These are phyloP conservation scores for Helianthus tuberosus DNA, from an alignment of 129 eudicot genomes.

Conservation along the genomic window DNA sequence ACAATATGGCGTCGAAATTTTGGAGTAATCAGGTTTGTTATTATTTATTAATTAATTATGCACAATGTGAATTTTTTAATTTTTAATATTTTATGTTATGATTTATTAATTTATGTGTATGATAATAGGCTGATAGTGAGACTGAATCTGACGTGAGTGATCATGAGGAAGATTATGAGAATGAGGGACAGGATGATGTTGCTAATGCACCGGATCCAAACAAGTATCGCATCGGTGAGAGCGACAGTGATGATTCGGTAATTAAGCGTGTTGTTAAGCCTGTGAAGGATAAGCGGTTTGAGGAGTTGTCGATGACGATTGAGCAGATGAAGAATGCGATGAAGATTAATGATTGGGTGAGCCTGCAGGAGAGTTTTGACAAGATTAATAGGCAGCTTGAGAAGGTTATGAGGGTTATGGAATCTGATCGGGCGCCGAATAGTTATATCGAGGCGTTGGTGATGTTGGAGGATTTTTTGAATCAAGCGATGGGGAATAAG, in stretches of 20 bases:
- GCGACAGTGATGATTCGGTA: slow-evolving; percentile 61
- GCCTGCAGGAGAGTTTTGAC: slow-evolving; percentile 85
- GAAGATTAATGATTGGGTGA: slow-evolving; percentile 97
- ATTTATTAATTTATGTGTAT: not conserved
- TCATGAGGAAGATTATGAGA: slow-evolving; percentile 47
- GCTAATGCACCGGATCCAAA: slow-evolving; percentile 22
- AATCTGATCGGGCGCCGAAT: slow-evolving; percentile 64
- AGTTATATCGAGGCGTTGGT: slow-evolving; percentile 81
- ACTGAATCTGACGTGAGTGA: slow-evolving; percentile 86
- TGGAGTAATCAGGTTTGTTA: slow-evolving; percentile 47
- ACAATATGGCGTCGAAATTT: slow-evolving; percentile 46
- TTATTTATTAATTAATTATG: not conserved
- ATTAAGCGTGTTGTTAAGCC: slow-evolving; percentile 61
- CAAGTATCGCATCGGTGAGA: slow-evolving; percentile 47
- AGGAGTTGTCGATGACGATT: slow-evolving; percentile 70
- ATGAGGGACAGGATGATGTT: slow-evolving; percentile 29
- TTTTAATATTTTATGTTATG: slow-evolving; percentile 1
- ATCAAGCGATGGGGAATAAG: slow-evolving; percentile 80
- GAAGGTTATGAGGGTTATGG: slow-evolving; percentile 78
- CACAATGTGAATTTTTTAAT: not conserved
- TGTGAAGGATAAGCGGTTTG: slow-evolving; percentile 81
- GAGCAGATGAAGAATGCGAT: slow-evolving; percentile 93
- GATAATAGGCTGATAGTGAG: slow-evolving; percentile 60
- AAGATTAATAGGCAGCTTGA: slow-evolving; percentile 85
- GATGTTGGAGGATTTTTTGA: slow-evolving; percentile 79